Evolutionary conservation across 1,284 basidiomycete species (phyloP).

Genomic region (Ceratobasidium sp.): DNA sequence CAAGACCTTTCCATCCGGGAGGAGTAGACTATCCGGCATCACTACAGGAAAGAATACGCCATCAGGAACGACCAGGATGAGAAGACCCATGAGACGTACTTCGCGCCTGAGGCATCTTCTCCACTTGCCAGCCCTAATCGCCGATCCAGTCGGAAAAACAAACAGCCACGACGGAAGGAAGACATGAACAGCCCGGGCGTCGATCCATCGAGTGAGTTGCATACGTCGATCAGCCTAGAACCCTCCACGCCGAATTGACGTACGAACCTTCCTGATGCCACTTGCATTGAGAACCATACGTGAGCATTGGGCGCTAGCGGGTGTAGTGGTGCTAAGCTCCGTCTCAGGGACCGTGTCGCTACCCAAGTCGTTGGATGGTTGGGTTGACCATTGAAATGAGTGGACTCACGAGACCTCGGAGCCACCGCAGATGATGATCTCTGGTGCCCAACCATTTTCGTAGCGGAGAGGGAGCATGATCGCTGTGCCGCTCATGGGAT

Average conservation of each 20-base stretch:
- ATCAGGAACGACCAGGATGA: not conserved
- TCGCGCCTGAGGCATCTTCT: constrained; percentile 74
- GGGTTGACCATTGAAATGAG: not conserved
- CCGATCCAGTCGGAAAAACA: not conserved
- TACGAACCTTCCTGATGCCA: constrained; percentile 20
- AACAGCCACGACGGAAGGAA: not conserved
- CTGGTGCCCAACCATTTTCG: constrained; percentile 55
- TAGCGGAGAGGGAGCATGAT: constrained; percentile 60
- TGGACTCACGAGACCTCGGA: constrained; percentile 42
- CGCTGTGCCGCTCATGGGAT: constrained; percentile 57
- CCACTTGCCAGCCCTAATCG: constrained; percentile 69
- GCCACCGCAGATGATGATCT: constrained; percentile 61
- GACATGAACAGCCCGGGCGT: no score
- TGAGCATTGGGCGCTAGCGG: constrained; percentile 23
- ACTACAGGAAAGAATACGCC: constrained; percentile 47
- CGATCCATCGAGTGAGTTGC: no score
- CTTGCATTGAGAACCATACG: constrained; percentile 28
- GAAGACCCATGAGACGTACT: constrained; percentile 40
- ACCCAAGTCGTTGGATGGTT: constrained; percentile 10
- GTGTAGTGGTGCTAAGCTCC: constrained; percentile 1
- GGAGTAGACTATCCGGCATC: constrained; percentile 60
- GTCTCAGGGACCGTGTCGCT: constrained; percentile 42
- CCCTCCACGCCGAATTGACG: not conserved
- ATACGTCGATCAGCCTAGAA: not conserved
- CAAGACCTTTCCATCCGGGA: constrained; percentile 62